Evolutionary conservation across 208 protist genomes (phyloP).

Genomic region (Acanthamoeba rhysodes): DNA sequence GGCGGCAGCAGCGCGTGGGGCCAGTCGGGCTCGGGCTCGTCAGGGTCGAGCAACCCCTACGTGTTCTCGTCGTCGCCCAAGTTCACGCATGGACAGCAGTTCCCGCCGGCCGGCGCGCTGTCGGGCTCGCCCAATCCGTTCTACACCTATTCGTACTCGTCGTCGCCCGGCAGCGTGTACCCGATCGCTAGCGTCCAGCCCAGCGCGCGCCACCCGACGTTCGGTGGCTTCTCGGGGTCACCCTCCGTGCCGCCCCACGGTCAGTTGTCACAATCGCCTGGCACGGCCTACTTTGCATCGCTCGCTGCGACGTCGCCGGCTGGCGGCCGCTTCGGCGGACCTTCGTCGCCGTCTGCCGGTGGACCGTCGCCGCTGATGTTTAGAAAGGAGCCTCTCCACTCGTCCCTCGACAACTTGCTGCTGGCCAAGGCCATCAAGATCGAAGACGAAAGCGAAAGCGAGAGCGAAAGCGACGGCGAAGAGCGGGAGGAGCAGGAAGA

Average conservation of each 20-base stretch:
- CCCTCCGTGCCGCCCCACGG: neutral
- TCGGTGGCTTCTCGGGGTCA: neutral
- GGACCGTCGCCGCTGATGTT: constrained; percentile 2
- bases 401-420: neutral
- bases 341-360: neutral
- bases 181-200: neutral
- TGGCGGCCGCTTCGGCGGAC: neutral
- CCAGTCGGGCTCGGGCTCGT: neutral
- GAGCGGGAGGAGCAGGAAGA: neutral
- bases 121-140: neutral
- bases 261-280: neutral
- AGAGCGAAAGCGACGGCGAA: neutral
- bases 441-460: constrained; percentile 25
- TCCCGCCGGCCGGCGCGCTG: neutral
- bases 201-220: neutral
- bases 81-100: neutral
- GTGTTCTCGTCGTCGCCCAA: constrained; percentile 18
- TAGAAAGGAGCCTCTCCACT: neutral
- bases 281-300: neutral
- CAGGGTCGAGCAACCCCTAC: neutral
- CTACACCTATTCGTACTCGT: constrained; percentile 44
- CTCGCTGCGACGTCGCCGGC: neutral
- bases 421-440: constrained; percentile 44
- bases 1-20: too few species aligned
- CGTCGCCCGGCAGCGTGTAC: constrained; percentile 14